Percentiles rank a stretch among this genome's conserved stretches.
These are phyloP conservation scores for Aureobasidium uvarum DNA, from an alignment of 2,329 filamentous ascomycete species.

Conservation along the genomic window DNA sequence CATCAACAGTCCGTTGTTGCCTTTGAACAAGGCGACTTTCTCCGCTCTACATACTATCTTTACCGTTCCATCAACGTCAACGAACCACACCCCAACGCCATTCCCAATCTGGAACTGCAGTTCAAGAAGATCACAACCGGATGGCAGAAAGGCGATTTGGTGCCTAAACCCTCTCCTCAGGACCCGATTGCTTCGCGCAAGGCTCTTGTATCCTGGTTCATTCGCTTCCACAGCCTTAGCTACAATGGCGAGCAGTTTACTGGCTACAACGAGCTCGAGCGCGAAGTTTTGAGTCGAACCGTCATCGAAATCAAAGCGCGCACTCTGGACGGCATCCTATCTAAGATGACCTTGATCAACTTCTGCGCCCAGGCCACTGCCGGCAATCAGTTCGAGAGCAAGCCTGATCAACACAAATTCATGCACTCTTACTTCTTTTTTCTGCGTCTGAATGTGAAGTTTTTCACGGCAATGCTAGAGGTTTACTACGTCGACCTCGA, in stretches of 20 bases:
- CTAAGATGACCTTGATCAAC: slow-evolving; percentile 81
- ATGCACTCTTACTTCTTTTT: slow-evolving; percentile 58
- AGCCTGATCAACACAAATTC: slow-evolving; percentile 36
- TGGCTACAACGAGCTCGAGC: slow-evolving; percentile 77
- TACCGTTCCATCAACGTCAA: slow-evolving; percentile 77
- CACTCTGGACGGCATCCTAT: slow-evolving; percentile 62
- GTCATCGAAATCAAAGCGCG: slow-evolving; percentile 69
- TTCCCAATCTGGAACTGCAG: slow-evolving; percentile 73
- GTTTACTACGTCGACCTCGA: slow-evolving; percentile 58
- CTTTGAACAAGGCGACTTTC: slow-evolving; percentile 71
- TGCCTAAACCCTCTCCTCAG: slow-evolving; percentile 42
- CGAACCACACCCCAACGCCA: slow-evolving; percentile 71
- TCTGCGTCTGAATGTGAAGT: slow-evolving; percentile 74
- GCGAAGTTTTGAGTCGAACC: slow-evolving; percentile 77
- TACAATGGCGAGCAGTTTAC: slow-evolving; percentile 73
- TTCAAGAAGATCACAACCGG: slow-evolving; percentile 64
- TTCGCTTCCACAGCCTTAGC: slow-evolving; percentile 80
- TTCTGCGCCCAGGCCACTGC: slow-evolving; percentile 79
- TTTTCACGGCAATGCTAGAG: slow-evolving; percentile 69
- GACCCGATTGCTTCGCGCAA: slow-evolving; percentile 57
- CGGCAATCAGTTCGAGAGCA: slow-evolving; percentile 59
- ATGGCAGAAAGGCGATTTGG: slow-evolving; percentile 57
- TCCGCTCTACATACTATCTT: slow-evolving; percentile 84
- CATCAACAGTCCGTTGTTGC: slow-evolving; percentile 90
- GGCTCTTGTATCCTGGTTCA: slow-evolving; percentile 75